Evolutionary conservation across 2,329 filamentous ascomycete genomes (phyloP).

Genomic region (Chalaropsis thielavioides): DNA sequence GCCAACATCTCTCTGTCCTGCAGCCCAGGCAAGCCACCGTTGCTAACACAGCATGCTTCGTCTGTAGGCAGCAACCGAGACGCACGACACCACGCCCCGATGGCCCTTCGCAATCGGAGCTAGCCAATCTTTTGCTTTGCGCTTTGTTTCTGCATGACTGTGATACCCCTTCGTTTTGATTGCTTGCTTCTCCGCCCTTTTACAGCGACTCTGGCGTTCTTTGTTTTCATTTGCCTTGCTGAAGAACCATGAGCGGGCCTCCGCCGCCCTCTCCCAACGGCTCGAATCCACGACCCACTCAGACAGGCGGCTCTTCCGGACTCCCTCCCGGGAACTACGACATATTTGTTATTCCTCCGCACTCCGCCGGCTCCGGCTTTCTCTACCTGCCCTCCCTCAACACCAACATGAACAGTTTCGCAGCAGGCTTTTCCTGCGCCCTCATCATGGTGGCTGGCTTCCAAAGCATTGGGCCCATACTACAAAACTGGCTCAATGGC

Average conservation of each 20-base stretch:
- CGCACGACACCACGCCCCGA: background rate
- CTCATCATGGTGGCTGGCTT: constrained; percentile 59
- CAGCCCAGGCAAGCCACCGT: background rate
- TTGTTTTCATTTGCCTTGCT: constrained; percentile 2
- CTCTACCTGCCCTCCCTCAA: constrained; percentile 84
- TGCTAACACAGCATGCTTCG: background rate
- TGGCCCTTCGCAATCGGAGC: background rate
- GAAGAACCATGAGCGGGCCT: constrained; percentile 34
- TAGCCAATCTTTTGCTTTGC: background rate
- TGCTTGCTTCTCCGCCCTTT: background rate
- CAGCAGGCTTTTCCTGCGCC: constrained; percentile 69
- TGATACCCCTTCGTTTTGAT: constrained; percentile 6
- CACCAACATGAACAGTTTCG: constrained; percentile 78
- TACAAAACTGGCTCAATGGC: constrained; percentile 57
- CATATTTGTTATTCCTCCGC: constrained; percentile 90
- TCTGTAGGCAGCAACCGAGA: background rate
- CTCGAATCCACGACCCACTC: constrained; percentile 52
- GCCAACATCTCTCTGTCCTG: background rate
- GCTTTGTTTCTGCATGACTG: background rate
- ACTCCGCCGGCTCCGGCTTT: constrained; percentile 78
- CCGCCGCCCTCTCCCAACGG: constrained; percentile 74
- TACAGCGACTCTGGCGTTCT: constrained; percentile 1
- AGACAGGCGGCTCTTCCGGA: constrained; percentile 33
- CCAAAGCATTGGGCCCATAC: constrained; percentile 55
- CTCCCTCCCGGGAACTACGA: constrained; percentile 86